Evolutionary conservation across 2,329 filamentous ascomycete species (phyloP), one percentile per base, ranked within the genome.

Genomic region (Colletotrichum coccodes): DNA sequence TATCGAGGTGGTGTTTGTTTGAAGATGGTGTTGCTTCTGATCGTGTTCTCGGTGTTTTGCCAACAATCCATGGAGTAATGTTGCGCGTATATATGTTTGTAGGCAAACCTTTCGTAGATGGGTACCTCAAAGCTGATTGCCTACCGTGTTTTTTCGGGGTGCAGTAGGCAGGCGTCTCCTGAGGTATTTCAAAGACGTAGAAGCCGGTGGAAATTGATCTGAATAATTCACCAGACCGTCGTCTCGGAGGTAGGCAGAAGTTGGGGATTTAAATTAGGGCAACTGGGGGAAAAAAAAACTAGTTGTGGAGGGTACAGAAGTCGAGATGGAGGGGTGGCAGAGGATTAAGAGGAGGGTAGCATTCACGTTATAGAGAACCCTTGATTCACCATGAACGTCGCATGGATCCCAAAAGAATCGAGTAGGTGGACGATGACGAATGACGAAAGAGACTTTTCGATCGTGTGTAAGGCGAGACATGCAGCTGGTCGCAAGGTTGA

Each of bases 401-500:
- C 57, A 60, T 36, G 61, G 66, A 50, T 59, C 14, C 46, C 44
- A 47, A 18, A 44, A 50, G 28, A 47, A 44, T 34, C 47, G 52
- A 56, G 40, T 23, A 32, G 21, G 46, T 38, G 32, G 46, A 32
- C 42, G 60, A 60, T 54, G 60, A 64, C 64, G 60, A 64, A 68
- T 68, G 64, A 68, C 64, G 60, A 64, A 47, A 57, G 66, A 69
- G 66, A 69, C 66, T 69, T 69, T 66, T 44, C 57, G 66, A 69
- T 60, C 38, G 47, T 62, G 38, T 49, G 54, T 56, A 60, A 30
- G 66, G 61, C 61, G 36, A 65, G 66, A 66, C 65, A 60, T 54
- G 42, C 53, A 49, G 26, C 34, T 49, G 56, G 57, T 8, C 47
- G 61, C 54, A 66, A 64, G 52, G 60, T 59, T 52, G 64, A 58